Evolutionary conservation across 2,329 filamentous ascomycete genomes (phyloP).

Genomic region (Colletotrichum sublineola): DNA sequence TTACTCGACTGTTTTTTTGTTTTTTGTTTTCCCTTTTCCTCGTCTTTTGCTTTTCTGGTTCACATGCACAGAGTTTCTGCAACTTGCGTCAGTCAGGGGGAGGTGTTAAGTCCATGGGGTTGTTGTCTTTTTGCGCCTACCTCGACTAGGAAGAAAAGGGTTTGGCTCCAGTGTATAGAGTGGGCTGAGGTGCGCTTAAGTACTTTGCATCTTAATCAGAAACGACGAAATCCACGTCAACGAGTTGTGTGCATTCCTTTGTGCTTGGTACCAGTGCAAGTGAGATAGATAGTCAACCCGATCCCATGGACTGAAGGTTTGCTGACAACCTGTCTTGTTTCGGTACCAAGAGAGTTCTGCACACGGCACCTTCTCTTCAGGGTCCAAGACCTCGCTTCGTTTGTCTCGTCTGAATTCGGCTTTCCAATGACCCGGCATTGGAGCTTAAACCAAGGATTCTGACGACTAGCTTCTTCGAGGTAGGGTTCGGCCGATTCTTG

Average conservation of each 20-base stretch:
- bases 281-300: neutral
- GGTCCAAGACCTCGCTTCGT: neutral
- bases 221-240: constrained; percentile 4
- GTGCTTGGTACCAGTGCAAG: neutral
- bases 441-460: neutral
- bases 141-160: constrained; percentile 1
- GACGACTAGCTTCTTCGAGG: constrained; percentile 1
- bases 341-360: neutral
- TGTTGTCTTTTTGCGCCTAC: constrained; percentile 1
- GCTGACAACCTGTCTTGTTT: neutral
- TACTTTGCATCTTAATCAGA: constrained; percentile 35
- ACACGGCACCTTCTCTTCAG: neutral
- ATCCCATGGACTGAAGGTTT: neutral
- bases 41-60: constrained; percentile 2
- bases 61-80: neutral
- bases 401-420: constrained; percentile 9
- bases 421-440: neutral
- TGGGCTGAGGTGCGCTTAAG: constrained; percentile 18
- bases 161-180: constrained; percentile 39
- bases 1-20: neutral
- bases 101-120: neutral
- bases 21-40: neutral
- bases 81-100: neutral
- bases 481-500: constrained; percentile 8
- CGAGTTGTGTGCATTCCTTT: neutral